Conservation (phyloP, 306 rosid species). For the Cucurbita ficifolia region DNA sequence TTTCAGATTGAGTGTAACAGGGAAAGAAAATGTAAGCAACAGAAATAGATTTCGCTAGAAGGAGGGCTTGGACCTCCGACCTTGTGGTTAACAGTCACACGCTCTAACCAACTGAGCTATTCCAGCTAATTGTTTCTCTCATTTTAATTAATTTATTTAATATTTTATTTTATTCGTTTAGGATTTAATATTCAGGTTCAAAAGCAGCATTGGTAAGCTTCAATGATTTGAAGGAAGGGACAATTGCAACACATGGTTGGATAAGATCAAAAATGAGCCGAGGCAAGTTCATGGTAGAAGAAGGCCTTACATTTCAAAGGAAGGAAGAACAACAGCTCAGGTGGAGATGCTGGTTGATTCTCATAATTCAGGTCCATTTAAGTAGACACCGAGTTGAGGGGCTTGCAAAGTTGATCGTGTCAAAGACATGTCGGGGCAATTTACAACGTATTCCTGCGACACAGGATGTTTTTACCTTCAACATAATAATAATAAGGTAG, state of each 20-base stretch:
- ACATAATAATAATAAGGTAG: not conserved
- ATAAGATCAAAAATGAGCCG: slow-evolving; percentile 62
- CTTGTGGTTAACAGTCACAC: not conserved
- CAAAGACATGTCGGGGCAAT: slow-evolving; percentile 67
- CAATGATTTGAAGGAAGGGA: slow-evolving; percentile 62
- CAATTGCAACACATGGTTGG: slow-evolving; percentile 83
- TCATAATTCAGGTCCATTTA: slow-evolving; percentile 24
- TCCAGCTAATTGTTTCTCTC: not conserved
- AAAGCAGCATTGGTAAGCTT: slow-evolving; percentile 70
- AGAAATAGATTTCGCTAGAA: too few relatives aligned
- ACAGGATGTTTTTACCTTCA: slow-evolving; percentile 59
- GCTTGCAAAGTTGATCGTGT: slow-evolving; percentile 59
- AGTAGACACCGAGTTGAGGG: slow-evolving; percentile 49
- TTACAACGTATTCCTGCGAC: slow-evolving; percentile 49
- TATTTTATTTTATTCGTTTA: too few relatives aligned
- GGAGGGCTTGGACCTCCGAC: not conserved
- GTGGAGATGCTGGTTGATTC: not conserved
- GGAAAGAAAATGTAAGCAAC: too few relatives aligned
- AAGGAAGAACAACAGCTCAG: slow-evolving; percentile 35
- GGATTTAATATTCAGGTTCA: too few relatives aligned
- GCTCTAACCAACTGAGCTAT: not conserved
- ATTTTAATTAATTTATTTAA: too few relatives aligned
- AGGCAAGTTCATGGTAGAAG: slow-evolving; percentile 79
- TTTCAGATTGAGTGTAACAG: too few relatives aligned
- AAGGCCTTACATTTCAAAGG: slow-evolving; percentile 84